Conservation (phyloP, 176 grass and related monocot genomes). For the Microstegium vimineum region DNA sequence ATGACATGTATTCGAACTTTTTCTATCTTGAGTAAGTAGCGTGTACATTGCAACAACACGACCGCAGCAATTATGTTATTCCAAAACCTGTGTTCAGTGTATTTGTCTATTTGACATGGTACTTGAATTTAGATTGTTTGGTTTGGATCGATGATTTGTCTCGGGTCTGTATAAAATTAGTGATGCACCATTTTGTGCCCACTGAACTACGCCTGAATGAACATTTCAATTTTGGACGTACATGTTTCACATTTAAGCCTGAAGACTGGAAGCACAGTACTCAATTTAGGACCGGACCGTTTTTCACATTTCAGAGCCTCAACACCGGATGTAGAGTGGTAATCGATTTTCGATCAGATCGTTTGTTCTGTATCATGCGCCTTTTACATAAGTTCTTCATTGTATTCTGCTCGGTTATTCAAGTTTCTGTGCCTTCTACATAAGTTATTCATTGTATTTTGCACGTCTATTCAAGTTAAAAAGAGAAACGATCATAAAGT, state of each 20-base stretch:
- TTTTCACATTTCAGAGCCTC: background rate
- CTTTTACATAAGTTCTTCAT: background rate
- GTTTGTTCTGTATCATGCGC: background rate
- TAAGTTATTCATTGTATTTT: background rate
- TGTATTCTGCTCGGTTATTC: background rate
- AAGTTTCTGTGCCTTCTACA: background rate
- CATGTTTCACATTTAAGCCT: background rate
- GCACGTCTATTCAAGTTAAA: background rate
- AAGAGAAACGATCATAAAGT: background rate
- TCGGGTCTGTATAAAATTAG: background rate
- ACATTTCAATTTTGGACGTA: background rate
- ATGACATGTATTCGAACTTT: background rate
- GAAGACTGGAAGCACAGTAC: background rate
- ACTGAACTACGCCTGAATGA: background rate
- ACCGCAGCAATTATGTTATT: background rate
- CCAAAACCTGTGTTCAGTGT: too few species aligned
- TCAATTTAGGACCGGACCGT: background rate
- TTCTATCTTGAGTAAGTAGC: background rate
- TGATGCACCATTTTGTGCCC: background rate
- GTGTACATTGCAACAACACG: background rate
- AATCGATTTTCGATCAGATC: background rate
- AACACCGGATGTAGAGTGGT: background rate
- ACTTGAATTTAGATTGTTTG: background rate
- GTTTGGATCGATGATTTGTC: background rate
- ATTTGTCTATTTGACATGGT: background rate